phyloP scores from a whole-genome alignment of 306 rosid species.

The Sicyos edulis region DNA sequence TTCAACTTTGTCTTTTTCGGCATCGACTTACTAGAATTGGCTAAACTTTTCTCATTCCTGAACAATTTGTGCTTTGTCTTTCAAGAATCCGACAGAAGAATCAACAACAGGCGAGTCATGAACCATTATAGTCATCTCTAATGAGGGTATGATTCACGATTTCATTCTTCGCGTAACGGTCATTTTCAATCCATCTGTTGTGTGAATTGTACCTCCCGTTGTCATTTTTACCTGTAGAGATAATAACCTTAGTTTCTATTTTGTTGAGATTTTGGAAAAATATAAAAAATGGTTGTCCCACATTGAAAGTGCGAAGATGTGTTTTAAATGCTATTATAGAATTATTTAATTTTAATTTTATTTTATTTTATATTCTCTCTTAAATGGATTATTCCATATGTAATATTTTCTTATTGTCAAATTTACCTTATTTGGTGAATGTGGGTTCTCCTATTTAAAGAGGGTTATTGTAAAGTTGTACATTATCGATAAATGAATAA shows the following conservation, averaged over 20 bases:
- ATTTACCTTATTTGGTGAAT: too few species aligned
- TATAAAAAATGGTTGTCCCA: too few species aligned
- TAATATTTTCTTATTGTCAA: too few species aligned
- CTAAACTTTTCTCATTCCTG: constrained; percentile 34
- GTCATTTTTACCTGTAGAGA: constrained; percentile 76
- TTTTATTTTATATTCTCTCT: too few species aligned
- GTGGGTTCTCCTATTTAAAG: too few species aligned
- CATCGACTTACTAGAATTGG: not conserved
- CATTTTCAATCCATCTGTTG: constrained; percentile 84
- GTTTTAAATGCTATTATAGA: too few species aligned
- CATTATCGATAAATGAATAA: too few species aligned
- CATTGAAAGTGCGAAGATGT: too few species aligned
- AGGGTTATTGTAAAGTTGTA: too few species aligned
- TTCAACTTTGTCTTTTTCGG: not conserved
- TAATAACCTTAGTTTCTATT: constrained; percentile 1
- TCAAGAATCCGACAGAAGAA: constrained; percentile 33
- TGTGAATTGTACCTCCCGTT: constrained; percentile 94
- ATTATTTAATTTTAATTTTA: too few species aligned
- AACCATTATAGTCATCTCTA: constrained; percentile 45
- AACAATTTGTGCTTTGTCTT: too few species aligned
- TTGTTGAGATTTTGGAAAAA: not conserved
- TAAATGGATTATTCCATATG: too few species aligned
- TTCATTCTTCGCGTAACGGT: constrained; percentile 70
- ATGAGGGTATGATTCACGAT: constrained; percentile 62
- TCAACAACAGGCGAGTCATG: constrained; percentile 41